A percentile compares a stretch with the other conserved stretches of the same genome.
phyloP scores from a whole-genome alignment of 2,329 filamentous ascomycete species.

The Curvularia lunata region DNA sequence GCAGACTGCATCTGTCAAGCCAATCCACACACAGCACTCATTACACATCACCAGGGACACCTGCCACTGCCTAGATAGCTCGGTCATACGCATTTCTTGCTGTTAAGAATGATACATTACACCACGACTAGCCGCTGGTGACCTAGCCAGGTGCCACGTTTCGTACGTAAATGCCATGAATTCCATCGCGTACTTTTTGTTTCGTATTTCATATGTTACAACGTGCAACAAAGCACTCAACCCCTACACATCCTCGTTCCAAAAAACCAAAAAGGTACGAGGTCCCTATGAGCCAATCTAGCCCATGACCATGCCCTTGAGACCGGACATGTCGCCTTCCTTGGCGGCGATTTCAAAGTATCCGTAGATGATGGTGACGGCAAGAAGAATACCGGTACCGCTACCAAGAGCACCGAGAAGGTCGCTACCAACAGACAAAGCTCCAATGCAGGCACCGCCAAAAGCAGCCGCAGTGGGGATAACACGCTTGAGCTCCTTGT shows the following conservation, averaged over 20 bases:
- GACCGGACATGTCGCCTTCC: slow-evolving; percentile 89
- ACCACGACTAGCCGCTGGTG: slow-evolving; percentile 6
- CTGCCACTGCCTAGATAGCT: neutral
- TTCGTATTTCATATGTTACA: slow-evolving; percentile 21
- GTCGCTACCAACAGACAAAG: slow-evolving; percentile 92
- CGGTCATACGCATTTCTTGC: neutral
- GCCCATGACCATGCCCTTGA: slow-evolving; percentile 70
- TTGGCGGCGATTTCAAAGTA: slow-evolving; percentile 99
- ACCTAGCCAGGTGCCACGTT: slow-evolving; percentile 11
- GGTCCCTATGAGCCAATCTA: slow-evolving; percentile 32
- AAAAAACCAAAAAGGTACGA: slow-evolving; percentile 7
- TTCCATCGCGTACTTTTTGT: slow-evolving; percentile 19
- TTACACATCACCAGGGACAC: neutral
- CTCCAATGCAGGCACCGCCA: slow-evolving; percentile 98
- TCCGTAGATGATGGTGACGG: slow-evolving; percentile 99
- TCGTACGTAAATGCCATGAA: slow-evolving; percentile 13
- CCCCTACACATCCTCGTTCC: slow-evolving; percentile 5
- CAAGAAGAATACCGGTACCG: slow-evolving; percentile 95
- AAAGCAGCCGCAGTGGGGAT: slow-evolving; percentile 98
- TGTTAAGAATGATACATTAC: slow-evolving; percentile 19
- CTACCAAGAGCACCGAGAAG: slow-evolving; percentile 94
- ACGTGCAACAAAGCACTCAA: slow-evolving; percentile 16
- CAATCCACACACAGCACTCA: neutral
- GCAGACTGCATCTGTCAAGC: no score
- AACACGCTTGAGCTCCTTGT: slow-evolving; percentile 99